These are phyloP conservation scores for Colletotrichum lindemuthianum DNA, from an alignment of 2,329 filamentous ascomycete species.

Conservation along the genomic window DNA sequence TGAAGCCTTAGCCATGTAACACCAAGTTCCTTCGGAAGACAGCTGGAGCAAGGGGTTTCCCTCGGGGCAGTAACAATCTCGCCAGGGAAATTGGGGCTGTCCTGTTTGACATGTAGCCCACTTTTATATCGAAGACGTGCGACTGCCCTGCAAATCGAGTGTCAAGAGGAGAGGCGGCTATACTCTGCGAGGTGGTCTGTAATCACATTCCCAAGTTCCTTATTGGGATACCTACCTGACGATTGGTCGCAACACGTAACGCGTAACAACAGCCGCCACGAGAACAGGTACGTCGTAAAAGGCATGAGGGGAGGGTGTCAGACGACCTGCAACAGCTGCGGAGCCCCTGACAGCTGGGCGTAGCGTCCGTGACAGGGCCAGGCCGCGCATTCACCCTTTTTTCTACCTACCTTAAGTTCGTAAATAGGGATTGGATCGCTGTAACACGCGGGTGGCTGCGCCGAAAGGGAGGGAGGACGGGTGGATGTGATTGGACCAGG, in stretches of 20 bases:
- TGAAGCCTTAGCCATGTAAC: no score
- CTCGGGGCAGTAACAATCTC: slow-evolving; percentile 25
- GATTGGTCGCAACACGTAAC: no score
- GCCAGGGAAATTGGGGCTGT: slow-evolving; percentile 29
- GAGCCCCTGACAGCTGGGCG: slow-evolving; percentile 25
- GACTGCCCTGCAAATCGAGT: no score
- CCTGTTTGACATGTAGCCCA: not conserved
- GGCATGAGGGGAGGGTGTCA: no score
- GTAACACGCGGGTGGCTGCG: slow-evolving; percentile 11
- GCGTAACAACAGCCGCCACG: no score
- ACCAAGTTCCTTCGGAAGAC: no score
- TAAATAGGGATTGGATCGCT: slow-evolving; percentile 19
- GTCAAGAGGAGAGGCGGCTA: no score
- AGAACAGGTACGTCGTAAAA: no score
- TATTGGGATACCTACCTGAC: no score
- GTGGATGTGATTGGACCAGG: slow-evolving; percentile 13
- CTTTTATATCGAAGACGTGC: slow-evolving; percentile 5
- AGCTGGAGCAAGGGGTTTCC: slow-evolving; percentile 15
- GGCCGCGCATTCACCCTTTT: not conserved
- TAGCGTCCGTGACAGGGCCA: slow-evolving; percentile 8
- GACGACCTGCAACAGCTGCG: not conserved
- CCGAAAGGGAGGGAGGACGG: slow-evolving; percentile 4
- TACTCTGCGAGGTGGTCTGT: no score
- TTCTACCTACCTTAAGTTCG: no score
- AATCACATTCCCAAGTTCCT: no score